Conservation (phyloP, 2,329 filamentous ascomycete genomes). For the Aspergillus versicolor region DNA sequence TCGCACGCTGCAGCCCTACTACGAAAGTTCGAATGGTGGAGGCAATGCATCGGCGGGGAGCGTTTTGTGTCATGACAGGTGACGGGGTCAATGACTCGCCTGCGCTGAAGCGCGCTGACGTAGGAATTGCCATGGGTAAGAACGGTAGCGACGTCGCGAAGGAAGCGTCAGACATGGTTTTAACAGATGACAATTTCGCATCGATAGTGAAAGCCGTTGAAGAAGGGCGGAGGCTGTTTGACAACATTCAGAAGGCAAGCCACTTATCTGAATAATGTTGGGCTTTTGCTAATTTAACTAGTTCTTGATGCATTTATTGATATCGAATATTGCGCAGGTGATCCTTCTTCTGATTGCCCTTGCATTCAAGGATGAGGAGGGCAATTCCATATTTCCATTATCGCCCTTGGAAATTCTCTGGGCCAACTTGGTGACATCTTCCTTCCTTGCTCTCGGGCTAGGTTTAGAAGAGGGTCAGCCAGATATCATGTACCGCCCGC, state of each 20-base stretch:
- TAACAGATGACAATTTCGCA: slow-evolving; percentile 53
- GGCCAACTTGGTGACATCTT: slow-evolving; percentile 89
- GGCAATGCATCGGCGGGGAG: slow-evolving; percentile 43
- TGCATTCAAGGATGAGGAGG: slow-evolving; percentile 69
- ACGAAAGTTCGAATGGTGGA: slow-evolving; percentile 57
- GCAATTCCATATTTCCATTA: slow-evolving; percentile 78
- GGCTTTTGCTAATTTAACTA: slow-evolving; percentile 31
- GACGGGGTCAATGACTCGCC: slow-evolving; percentile 62
- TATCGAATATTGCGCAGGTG: slow-evolving; percentile 81
- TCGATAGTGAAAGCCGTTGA: slow-evolving; percentile 61
- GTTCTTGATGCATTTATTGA: slow-evolving; percentile 76
- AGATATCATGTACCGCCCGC: slow-evolving; percentile 77
- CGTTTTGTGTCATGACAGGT: slow-evolving; percentile 57
- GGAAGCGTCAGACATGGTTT: slow-evolving; percentile 60
- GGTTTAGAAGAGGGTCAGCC: slow-evolving; percentile 73
- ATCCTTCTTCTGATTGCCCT: slow-evolving; percentile 77
- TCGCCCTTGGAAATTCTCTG: slow-evolving; percentile 83
- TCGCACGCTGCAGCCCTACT: slow-evolving; percentile 59
- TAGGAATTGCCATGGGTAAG: slow-evolving; percentile 63
- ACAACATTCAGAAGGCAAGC: slow-evolving; percentile 54
- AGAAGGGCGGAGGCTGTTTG: slow-evolving; percentile 60
- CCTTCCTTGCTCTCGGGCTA: slow-evolving; percentile 80
- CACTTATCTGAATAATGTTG: not conserved
- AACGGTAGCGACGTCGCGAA: slow-evolving; percentile 61
- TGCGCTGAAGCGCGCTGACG: slow-evolving; percentile 58